Conservation (phyloP, 768 basidiomycete species). For the Gymnopilus dilepis region DNA sequence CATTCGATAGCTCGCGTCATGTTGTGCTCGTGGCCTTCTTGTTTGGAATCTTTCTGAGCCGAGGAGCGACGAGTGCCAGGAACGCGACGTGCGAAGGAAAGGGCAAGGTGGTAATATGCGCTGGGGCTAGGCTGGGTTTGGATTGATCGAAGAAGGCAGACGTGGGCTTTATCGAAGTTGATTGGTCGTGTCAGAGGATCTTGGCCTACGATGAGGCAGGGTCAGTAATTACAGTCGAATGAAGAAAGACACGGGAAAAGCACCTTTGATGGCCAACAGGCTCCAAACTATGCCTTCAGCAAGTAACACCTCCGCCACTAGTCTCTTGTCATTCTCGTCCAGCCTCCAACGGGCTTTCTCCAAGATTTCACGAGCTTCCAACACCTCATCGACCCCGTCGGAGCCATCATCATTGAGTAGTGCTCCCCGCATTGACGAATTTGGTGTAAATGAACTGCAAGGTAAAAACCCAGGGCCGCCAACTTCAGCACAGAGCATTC, state of each 20-base stretch:
- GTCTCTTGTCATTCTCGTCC: constrained; percentile 49
- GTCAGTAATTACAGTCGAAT: not conserved
- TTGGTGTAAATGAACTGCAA: not conserved
- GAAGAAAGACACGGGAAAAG: not conserved
- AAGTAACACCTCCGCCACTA: constrained; percentile 64
- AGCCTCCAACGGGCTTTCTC: constrained; percentile 64
- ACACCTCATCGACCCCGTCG: constrained; percentile 58
- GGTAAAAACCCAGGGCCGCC: constrained; percentile 20
- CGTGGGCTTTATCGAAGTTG: constrained; percentile 63
- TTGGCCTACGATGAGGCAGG: constrained; percentile 51
- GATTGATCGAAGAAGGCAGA: constrained; percentile 54
- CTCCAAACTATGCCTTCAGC: constrained; percentile 79
- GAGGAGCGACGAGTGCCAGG: constrained; percentile 9
- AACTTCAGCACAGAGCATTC: constrained; percentile 71
- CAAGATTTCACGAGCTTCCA: constrained; percentile 66
- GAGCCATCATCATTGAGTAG: constrained; percentile 18
- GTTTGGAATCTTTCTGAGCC: constrained; percentile 1
- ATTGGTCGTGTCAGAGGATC: constrained; percentile 64
- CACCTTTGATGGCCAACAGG: constrained; percentile 74
- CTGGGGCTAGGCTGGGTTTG: constrained; percentile 54
- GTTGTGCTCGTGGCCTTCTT: constrained; percentile 9
- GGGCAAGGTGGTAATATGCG: constrained; percentile 80
- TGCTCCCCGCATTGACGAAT: not conserved
- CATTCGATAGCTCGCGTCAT: constrained; percentile 59
- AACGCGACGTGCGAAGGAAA: constrained; percentile 64